Base-by-base conservation (phyloP, 1,284 basidiomycete genomes). In the Phlebopus sp. region DNA sequence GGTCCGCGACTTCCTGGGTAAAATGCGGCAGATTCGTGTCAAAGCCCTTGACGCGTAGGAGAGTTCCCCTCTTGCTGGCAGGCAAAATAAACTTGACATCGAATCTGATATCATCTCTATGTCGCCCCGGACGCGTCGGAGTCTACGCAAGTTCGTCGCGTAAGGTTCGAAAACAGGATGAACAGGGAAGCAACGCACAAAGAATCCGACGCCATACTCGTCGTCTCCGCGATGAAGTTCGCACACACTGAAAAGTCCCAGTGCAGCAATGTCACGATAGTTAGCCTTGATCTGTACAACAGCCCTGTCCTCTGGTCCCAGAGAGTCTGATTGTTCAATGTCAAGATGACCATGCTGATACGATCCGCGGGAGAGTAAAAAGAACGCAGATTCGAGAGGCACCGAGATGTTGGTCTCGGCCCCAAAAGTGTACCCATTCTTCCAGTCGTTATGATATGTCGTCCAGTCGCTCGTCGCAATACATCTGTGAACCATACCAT, bases 181-280 rank as follows among this genome's bases (percentile, higher is more conserved):
- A 19, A 38, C 10, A n/a, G 25, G 14, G 37, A 15, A 27, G n/a
- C n/a, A 29, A 58, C 66, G 55, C 48, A 72, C 70, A 31, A 70
- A 64, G 23, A 72, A 63, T 2, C 70, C 69, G 47, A 72, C 42
- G 30, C 70, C 70, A 43, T 62, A 49, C 38, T 62, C 60, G 15
- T 58, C 58, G 4, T 61, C 58, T 0, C 46, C 47, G 6, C 62
- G 53, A 21, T 51, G 55, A 8, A 70, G 44, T 14, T 44, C 44
- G 46, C 69, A 71, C n/a, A 70, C 60, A 31, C 60, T 53, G 27
- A 59, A 53, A 9, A 38, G 47, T 18, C 61, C 54, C 7, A 67
- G 50, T 3, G 47, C 50, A 11, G 56, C 40, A 15, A 48, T 43
- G 11, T 53, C 19, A 18, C 40, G 44, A 45, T 67, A 69, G 14